A percentile compares a stretch with the other conserved stretches of the same genome.
Evolutionary conservation across 164 flowering plant species (phyloP).

Genomic region (Magnolia kwangsiensis): DNA sequence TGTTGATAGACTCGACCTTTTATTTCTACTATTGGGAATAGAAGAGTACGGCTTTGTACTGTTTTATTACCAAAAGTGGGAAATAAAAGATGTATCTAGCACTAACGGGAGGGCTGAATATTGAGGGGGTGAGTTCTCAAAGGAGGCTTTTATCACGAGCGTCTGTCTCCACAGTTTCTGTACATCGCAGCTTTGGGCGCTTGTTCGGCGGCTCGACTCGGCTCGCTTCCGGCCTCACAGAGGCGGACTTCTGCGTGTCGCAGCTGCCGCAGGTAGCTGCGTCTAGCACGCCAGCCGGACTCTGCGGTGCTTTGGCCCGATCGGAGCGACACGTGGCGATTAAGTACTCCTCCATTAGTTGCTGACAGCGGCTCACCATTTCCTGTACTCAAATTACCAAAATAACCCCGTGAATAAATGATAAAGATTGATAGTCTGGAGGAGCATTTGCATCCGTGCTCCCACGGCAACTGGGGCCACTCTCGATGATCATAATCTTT

Average conservation of each 20-base stretch:
- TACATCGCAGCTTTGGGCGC: constrained; percentile 37
- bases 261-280: constrained; percentile 62
- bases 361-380: constrained; percentile 63
- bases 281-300: constrained; percentile 63
- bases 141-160: neutral
- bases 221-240: constrained; percentile 5
- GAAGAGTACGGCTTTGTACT: neutral
- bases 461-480: neutral
- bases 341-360: constrained; percentile 57
- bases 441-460: neutral
- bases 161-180: constrained; percentile 28
- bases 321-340: constrained; percentile 50
- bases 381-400: constrained; percentile 28
- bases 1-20: neutral
- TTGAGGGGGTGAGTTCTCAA: neutral
- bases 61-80: neutral
- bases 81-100: neutral
- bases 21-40: neutral
- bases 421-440: neutral
- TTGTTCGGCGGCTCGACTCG: constrained; percentile 27
- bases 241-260: constrained; percentile 33
- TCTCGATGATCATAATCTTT: neutral
- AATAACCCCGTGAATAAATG: neutral
- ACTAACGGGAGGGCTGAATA: neutral
- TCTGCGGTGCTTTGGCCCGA: constrained; percentile 31